Base-by-base conservation (phyloP, 2,329 filamentous ascomycete species). In the Trichoderma sp. region DNA sequence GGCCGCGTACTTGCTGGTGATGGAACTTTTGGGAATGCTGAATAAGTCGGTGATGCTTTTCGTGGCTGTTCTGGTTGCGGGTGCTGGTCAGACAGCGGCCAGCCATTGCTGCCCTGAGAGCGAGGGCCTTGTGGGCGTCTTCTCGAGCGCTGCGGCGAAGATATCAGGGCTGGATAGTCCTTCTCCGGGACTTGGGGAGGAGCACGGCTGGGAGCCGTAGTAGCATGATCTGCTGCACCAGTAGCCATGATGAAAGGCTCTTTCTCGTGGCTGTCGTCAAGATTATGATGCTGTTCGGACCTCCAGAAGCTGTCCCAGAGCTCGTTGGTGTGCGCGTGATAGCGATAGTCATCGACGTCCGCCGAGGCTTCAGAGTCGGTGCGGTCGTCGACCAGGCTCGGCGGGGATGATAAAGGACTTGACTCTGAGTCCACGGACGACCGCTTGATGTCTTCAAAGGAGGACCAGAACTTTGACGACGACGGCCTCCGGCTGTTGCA, bases 281-380 rank as follows among this genome's bases (percentile, higher is more conserved):
- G 55, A 35, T 4, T 35, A 10, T 59, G 35, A 7, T n/a, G 33
- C 19, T 58, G 55, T 35, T 29, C 69, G 3, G 59, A 43, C 49
- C 74, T 73, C 84, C 84, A 86, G 73, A 86, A 87, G 65, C 78
- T 83, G 73, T 87, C 83, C 85, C 85, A 87, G 2, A 86, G 74
- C 72, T 84, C 81, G 31, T 80, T 75, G 5, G 80, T 79, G 37
- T 83, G 80, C 24, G 80, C 74, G 68, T 83, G 81, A 71, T 85
- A 83, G 70, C 84, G 81, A 68, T 82, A 81, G 72, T 87, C 84
- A 72, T 87, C 84, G 53, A 86, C 85, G 24, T 87, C 85, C 37
- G 78, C 72, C 6, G 85, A 87, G 21, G 77, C 75, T 63, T 87
- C 85, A 5, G 84, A 86, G 72, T 86, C 84, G 7, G 79, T 79